Evolutionary conservation across 768 basidiomycete species (phyloP), one percentile per base, ranked within the genome.

Genomic region (Boletus tylopilopsis): DNA sequence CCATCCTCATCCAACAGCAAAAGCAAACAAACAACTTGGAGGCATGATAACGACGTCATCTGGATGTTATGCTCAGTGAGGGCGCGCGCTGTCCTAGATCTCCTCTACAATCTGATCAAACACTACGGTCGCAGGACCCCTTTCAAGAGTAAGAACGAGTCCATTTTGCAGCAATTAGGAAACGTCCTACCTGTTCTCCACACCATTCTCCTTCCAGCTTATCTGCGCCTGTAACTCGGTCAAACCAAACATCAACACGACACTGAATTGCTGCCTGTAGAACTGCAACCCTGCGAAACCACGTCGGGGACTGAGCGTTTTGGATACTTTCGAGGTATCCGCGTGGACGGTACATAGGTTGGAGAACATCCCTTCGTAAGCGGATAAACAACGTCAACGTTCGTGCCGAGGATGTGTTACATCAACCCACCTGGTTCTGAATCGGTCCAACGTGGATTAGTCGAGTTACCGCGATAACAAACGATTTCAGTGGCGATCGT

Each of bases 151-250:
- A 4, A 5, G 25, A 34, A 11, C 9, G 18, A 13, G n/a, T n/a
- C n/a, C n/a, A n/a, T n/a, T n/a, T n/a, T n/a, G n/a, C n/a, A n/a
- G 1, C 25, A 21, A 12, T 13, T 5, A 6, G 22, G 34, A 27
- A 19, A 2, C 3, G 12, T 13, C 55, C 27, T 30, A 63, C 66
- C 58, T 60, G 49, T 30, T 51, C 42, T 68, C 66, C 25, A 52
- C 27, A 6, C 49, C 66, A 39, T 70, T 54, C 43, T 77, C 75
- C 37, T 53, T 62, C 77, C 77, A 79, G 9, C 65, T 58, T 16
- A 77, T 67, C 35, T 75, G 72, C 0, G 76, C 76, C 46, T 75
- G 70, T n/a, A 78, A 41, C 42, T 79, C 77, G 0, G 77, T 75
- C 34, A 70, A 39, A 0, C 78, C 78, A 34, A 76, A 73, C 43